phyloP scores from a whole-genome alignment of 768 basidiomycete genomes.

The Russula abietina region DNA sequence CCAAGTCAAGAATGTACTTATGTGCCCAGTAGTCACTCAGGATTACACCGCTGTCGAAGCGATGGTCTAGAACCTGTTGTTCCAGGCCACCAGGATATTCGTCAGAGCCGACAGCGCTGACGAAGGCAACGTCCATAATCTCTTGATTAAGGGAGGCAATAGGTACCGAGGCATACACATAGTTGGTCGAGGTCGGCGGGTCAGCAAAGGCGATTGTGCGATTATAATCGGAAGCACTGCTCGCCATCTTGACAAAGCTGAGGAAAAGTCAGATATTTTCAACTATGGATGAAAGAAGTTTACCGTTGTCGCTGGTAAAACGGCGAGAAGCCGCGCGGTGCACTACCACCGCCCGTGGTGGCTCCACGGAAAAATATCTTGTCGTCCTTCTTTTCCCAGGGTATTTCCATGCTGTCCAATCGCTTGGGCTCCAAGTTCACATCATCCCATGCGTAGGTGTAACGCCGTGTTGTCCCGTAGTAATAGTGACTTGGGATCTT shows the following conservation, averaged over 20 bases:
- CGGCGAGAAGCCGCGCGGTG: slow-evolving; percentile 74
- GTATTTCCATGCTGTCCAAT: slow-evolving; percentile 76
- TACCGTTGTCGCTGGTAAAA: slow-evolving; percentile 86
- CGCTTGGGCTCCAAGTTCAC: slow-evolving; percentile 65
- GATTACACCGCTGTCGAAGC: slow-evolving; percentile 69
- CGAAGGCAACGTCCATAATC: slow-evolving; percentile 85
- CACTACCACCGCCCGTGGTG: slow-evolving; percentile 89
- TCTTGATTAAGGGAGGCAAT: slow-evolving; percentile 60
- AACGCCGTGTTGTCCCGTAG: slow-evolving; percentile 70
- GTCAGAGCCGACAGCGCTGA: slow-evolving; percentile 61
- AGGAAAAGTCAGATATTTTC: slow-evolving; percentile 3
- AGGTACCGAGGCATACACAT: slow-evolving; percentile 57
- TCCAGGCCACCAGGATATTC: slow-evolving; percentile 72
- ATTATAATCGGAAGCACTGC: slow-evolving; percentile 45
- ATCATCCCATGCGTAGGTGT: slow-evolving; percentile 90
- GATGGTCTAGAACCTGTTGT: slow-evolving; percentile 55
- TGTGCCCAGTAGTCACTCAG: slow-evolving; percentile 87
- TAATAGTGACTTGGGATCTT: slow-evolving; percentile 97
- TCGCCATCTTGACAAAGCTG: slow-evolving; percentile 75
- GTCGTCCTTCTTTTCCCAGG: slow-evolving; percentile 86
- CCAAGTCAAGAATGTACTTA: slow-evolving; percentile 85
- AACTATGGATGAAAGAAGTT: slow-evolving; percentile 21
- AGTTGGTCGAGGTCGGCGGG: slow-evolving; percentile 51
- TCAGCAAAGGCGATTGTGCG: slow-evolving; percentile 66
- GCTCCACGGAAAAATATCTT: slow-evolving; percentile 94